Conservation (phyloP, 1,284 basidiomycete genomes). For the Malassezia yamatoensis region DNA sequence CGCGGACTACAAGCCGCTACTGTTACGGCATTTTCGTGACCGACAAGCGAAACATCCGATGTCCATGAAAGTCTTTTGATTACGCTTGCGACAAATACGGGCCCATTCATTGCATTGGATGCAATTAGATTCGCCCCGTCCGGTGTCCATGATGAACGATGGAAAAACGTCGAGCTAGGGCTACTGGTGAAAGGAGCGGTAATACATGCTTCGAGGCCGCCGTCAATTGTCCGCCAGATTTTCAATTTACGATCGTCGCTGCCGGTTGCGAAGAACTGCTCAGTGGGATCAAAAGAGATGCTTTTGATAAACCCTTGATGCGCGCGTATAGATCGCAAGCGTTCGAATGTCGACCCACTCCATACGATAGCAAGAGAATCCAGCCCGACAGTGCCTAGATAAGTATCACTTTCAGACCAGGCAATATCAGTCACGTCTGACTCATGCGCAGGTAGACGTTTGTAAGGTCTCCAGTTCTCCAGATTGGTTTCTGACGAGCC, state of each 20-base stretch:
- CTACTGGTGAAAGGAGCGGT: conserved; percentile 83
- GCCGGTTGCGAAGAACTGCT: conserved; percentile 68
- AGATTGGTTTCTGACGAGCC: conserved; percentile 51
- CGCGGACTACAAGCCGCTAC: conserved; percentile 52
- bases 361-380: conserved; percentile 86
- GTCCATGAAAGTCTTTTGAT: conserved; percentile 63
- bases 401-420: conserved; percentile 71
- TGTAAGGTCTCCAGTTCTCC: conserved; percentile 93
- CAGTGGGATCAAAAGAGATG: conserved; percentile 94
- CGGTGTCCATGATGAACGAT: conserved; percentile 91
- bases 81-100: conserved; percentile 92
- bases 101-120: conserved; percentile 93
- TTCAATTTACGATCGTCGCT: conserved; percentile 93
- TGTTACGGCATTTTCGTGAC: conserved; percentile 95
- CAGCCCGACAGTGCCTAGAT: conserved; percentile 83
- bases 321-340: conserved; percentile 65
- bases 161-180: conserved; percentile 88
- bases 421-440: conserved; percentile 84
- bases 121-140: conserved; percentile 96
- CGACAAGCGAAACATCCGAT: conserved; percentile 62
- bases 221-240: conserved; percentile 89
- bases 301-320: conserved; percentile 98
- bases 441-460: conserved; percentile 73
- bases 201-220: conserved; percentile 73
- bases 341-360: conserved; percentile 49